phyloP scores from a whole-genome alignment of 2,329 filamentous ascomycete species.

The Didymosphaeria variabile region DNA sequence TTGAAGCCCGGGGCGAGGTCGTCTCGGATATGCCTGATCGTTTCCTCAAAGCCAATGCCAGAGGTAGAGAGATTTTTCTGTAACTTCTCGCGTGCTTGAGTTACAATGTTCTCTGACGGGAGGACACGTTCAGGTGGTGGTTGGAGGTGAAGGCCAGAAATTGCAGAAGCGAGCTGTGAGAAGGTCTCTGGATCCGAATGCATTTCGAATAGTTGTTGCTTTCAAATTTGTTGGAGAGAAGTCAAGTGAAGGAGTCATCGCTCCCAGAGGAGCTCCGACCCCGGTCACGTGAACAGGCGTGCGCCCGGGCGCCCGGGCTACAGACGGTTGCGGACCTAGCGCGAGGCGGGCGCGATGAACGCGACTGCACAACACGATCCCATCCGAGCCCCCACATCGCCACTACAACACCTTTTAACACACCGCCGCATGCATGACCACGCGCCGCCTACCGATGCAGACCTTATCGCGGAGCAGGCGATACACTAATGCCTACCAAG shows the following conservation, averaged over 20 bases:
- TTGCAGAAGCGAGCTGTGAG: conserved; percentile 30
- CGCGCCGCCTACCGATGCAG: conserved; percentile 36
- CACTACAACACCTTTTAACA: conserved; percentile 29
- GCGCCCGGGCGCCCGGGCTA: too few species aligned
- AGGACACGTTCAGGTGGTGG: conserved; percentile 40
- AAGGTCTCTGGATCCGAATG: conserved; percentile 24
- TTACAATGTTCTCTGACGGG: conserved; percentile 41
- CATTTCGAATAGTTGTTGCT: conserved; percentile 22
- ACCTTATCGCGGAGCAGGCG: conserved; percentile 33
- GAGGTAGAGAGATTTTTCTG: conserved; percentile 45
- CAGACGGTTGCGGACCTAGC: not conserved
- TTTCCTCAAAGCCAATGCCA: conserved; percentile 56
- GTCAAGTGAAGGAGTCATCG: not conserved
- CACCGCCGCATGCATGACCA: conserved; percentile 24
- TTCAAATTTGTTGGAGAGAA: not conserved
- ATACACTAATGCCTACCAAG: conserved; percentile 54
- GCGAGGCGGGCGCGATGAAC: conserved; percentile 29
- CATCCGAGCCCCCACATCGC: conserved; percentile 26
- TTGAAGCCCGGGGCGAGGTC: conserved; percentile 69
- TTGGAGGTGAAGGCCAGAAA: conserved; percentile 35
- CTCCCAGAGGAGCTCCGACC: not conserved
- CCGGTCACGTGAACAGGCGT: conserved; percentile 40
- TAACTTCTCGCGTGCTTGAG: conserved; percentile 47
- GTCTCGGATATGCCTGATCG: conserved; percentile 54
- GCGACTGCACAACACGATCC: conserved; percentile 33